Conservation (phyloP, 1,284 basidiomycete species). For the Apiotrichum gracile region DNA sequence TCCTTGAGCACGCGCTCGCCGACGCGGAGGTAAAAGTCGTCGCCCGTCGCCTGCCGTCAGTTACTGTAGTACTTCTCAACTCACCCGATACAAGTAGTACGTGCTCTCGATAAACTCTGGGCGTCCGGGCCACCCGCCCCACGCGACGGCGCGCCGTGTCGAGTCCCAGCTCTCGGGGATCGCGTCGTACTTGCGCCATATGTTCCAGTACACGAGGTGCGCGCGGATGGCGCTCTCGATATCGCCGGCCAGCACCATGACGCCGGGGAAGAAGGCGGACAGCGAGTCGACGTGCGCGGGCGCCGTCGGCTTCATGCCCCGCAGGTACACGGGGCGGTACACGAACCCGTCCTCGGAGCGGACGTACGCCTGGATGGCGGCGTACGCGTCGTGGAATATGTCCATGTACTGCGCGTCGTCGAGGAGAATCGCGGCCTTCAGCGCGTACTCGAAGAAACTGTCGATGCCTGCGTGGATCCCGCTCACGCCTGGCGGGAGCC, state of each 20-base stretch:
- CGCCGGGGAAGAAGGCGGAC: constrained; percentile 50
- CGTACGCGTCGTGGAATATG: constrained; percentile 81
- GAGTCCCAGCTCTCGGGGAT: constrained; percentile 86
- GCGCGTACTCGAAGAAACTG: constrained; percentile 82
- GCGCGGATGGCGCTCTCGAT: constrained; percentile 78
- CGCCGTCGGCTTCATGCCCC: constrained; percentile 23
- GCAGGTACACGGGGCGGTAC: constrained; percentile 35
- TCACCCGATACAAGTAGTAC: constrained; percentile 82
- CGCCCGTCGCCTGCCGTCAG: constrained; percentile 67
- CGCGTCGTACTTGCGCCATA: constrained; percentile 77
- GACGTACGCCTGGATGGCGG: constrained; percentile 78
- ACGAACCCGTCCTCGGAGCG: constrained; percentile 77
- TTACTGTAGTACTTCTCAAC: constrained; percentile 25
- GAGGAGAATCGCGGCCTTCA: constrained; percentile 60
- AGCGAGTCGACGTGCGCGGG: constrained; percentile 46
- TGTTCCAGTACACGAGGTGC: constrained; percentile 79
- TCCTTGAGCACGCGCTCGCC: constrained; percentile 78
- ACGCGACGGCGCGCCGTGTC: constrained; percentile 63
- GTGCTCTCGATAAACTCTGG: constrained; percentile 90
- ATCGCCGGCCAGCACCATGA: constrained; percentile 81
- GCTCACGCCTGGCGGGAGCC: constrained; percentile 61
- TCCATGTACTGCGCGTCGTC: constrained; percentile 82
- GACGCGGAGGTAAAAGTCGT: constrained; percentile 83
- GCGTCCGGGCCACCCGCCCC: constrained; percentile 74
- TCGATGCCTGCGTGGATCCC: constrained; percentile 88